Evolutionary conservation across 148 eudicot species (phyloP).

Genomic region (Vaccinium myrtillus): DNA sequence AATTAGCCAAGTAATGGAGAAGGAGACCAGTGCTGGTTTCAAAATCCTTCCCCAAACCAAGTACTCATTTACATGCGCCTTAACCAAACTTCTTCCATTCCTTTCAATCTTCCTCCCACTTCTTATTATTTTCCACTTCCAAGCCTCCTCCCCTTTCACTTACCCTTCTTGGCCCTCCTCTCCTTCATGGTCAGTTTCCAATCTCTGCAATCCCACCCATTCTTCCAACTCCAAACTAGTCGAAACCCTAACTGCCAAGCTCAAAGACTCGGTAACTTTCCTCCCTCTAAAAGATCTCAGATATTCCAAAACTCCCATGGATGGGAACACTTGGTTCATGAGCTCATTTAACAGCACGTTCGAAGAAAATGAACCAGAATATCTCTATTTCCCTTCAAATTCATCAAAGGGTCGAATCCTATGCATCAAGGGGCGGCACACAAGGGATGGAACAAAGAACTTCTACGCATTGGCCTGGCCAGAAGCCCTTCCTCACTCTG

Average conservation of each 20-base stretch:
- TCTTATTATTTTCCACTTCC: constrained; percentile 28
- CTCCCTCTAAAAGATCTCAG: constrained; percentile 45
- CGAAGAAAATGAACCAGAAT: constrained; percentile 32
- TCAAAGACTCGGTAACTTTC: constrained; percentile 38
- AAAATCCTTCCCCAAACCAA: constrained; percentile 15
- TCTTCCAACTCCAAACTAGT: constrained; percentile 1
- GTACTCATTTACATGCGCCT: neutral
- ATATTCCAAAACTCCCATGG: constrained; percentile 20
- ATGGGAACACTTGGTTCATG: constrained; percentile 57
- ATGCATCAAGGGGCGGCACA: constrained; percentile 39
- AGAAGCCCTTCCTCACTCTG: constrained; percentile 33
- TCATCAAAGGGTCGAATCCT: constrained; percentile 35
- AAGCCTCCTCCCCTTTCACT: constrained; percentile 13
- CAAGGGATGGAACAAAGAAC: constrained; percentile 40
- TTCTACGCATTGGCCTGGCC: constrained; percentile 53
- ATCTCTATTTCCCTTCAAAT: constrained; percentile 37
- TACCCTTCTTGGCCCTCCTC: constrained; percentile 15
- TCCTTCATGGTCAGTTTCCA: constrained; percentile 18
- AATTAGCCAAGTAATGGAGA: constrained; percentile 3
- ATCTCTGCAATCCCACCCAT: neutral
- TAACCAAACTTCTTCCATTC: constrained; percentile 12
- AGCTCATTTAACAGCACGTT: constrained; percentile 37
- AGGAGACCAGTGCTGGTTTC: constrained; percentile 14
- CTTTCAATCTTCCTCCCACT: constrained; percentile 20
- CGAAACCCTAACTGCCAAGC: constrained; percentile 22